Evolutionary conservation across 1,139 yeast genomes (phyloP), one percentile per base, ranked within the genome.

Genomic region (Candida neerlandica): DNA sequence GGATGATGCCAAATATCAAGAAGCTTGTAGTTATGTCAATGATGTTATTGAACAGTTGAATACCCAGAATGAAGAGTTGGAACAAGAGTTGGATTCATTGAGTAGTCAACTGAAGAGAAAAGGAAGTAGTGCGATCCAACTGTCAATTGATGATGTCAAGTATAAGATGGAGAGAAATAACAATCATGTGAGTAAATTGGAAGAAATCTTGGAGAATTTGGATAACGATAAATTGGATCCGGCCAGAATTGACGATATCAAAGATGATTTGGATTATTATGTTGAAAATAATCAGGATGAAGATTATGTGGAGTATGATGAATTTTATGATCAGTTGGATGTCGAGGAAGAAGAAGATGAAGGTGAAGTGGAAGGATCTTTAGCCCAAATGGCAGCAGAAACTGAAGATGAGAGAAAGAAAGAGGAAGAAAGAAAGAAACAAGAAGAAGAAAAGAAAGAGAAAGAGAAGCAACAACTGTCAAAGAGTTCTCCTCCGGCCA

Each of bases 221-320:
- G 97, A 90, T 56, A 91, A 89, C 65, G 96, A 91, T 55, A 86
- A 82, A 49, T 71, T 94, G 57, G 92, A 88, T 44, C 89, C 95
- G 1, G 96, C 90, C 23, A 82, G 82, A 51, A 83, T 95, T 15
- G 88, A 87, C 60, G 86, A 81, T 29, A 82, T 90, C 51, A 86
- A 86, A 62, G 99, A 95, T 51, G 98, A 94, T 66, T 88, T 95
- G 63, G 90, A 82, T 58, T 94, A 92, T 69, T 94, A 91, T 65
- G 96, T 95, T 42, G 98, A 94, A 55, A 89, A 94, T 55, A 95
- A 94, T 63, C 96, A 89, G 68, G 97, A 91, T 51, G 96, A 86
- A n/a, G 97, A 92, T 61, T 95, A 91, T 66, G 89, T 94, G 21
- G 98, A 94, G 63, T 96, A 94, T 66, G 98, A 94, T 60, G 94